These are phyloP conservation scores for Pestalotiopsis sp. DNA, from an alignment of 2,329 filamentous ascomycete species.

Conservation along the genomic window DNA sequence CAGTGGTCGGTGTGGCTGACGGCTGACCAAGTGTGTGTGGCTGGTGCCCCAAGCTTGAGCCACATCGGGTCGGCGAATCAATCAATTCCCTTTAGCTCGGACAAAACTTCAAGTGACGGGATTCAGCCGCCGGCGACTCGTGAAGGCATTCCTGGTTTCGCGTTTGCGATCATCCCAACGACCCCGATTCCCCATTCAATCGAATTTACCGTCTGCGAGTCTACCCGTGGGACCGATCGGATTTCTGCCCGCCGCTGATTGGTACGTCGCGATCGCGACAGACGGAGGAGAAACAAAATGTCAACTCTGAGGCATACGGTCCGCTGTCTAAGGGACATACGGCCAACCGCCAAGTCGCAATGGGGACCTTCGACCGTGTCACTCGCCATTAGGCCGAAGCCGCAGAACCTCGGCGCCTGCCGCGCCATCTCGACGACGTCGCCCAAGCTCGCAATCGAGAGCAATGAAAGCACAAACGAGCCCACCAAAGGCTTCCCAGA, in stretches of 20 bases:
- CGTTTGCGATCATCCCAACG: neutral
- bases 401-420: conserved; percentile 9
- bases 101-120: neutral
- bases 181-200: neutral
- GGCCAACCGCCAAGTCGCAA: conserved; percentile 24
- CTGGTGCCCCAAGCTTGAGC: neutral
- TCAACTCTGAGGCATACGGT: conserved; percentile 32
- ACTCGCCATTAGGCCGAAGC: conserved; percentile 7
- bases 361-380: conserved; percentile 16
- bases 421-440: conserved; percentile 16
- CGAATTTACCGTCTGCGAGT: neutral
- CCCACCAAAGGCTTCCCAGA: neutral
- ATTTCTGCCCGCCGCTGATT: conserved; percentile 7
- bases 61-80: conserved; percentile 8
- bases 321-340: conserved; percentile 33
- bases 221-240: neutral
- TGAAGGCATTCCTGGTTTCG: neutral
- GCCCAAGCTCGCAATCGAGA: conserved; percentile 14
- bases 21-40: neutral
- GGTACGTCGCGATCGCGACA: conserved; percentile 10
- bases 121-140: neutral
- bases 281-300: conserved; percentile 21
- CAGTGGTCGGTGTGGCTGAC: neutral
- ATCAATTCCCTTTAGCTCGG: conserved; percentile 6
- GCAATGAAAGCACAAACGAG: neutral